Base-by-base conservation (phyloP, 345 rosid genomes). In the Populus ilicifolia region DNA sequence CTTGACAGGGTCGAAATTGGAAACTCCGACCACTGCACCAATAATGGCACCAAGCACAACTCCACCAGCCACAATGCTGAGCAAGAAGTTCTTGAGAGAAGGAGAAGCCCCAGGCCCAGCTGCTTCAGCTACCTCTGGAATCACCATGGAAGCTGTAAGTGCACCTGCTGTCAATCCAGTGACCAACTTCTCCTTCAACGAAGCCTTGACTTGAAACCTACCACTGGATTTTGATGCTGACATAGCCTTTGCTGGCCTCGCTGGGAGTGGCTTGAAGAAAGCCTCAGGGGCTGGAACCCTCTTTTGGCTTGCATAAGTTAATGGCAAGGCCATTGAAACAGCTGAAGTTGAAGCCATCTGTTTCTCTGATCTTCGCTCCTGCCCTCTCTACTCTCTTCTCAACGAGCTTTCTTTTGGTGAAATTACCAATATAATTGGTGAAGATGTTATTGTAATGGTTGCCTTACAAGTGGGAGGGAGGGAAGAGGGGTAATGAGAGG, bases 31-130 rank as follows among this genome's bases (percentile, higher is more conserved):
- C 50, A 94, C 88, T 2, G 82, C 98, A 46, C 97, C 98, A 10
- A 89, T 65, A 70, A 94, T 38, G 68, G 68, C 92, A 17, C 8
- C 75, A 50, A 88, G 87, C 70, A 94, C 93, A 20, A 87, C 83
- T 6, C 96, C 96, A 52, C 97, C 97, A 1, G 97, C 93, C 9
- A 63, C 88, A 75, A 92, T 90, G 84, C 98, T 94, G 72, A 91
- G 92, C 93, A 94, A 87, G 90, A 92, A 94, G 88, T 92, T 94
- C 84, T 92, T 90, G 81, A 92, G 97, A 27, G 98, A 94, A 35
- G 97, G 97, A 67, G 93, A 82, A 73, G 90, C 7, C 6, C 86
- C 91, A 14, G 89, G 0, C n/a, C 80, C 94, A 1, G 96, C 96
- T 1, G 97, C 97, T 80, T 89, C 91, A 18, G 97, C 98, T 10